Evolutionary conservation across 108 stramenopile genomes (phyloP).

Genomic region (Aurantiochytrium sp.): DNA sequence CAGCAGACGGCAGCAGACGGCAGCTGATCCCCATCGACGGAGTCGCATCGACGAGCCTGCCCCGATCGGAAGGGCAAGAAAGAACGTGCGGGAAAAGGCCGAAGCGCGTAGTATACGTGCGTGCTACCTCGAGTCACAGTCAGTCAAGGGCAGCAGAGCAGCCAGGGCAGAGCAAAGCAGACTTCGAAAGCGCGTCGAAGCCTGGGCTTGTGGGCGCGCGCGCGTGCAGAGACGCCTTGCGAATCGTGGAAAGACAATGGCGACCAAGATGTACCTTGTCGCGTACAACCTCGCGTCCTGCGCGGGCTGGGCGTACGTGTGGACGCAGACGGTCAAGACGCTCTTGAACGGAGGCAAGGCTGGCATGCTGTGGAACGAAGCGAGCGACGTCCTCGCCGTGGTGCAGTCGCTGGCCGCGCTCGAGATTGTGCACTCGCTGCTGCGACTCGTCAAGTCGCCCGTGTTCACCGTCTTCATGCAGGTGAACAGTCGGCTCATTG

Average conservation of each 20-base stretch:
- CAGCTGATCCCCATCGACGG: too few relatives aligned
- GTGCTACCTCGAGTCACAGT: too few relatives aligned
- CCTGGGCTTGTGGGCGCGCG: too few relatives aligned
- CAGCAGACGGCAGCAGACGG: too few relatives aligned
- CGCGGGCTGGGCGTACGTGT: slow-evolving; percentile 72
- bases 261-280: slow-evolving; percentile 58
- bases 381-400: slow-evolving; percentile 43
- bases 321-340: slow-evolving; percentile 49
- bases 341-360: slow-evolving; percentile 13
- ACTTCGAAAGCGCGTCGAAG: too few relatives aligned
- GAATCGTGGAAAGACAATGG: neutral
- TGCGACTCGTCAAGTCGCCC: slow-evolving; percentile 83
- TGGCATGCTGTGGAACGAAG: neutral
- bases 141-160: too few relatives aligned
- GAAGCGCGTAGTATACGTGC: too few relatives aligned
- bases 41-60: too few relatives aligned
- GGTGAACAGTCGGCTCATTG: slow-evolving; percentile 71
- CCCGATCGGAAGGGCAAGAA: too few relatives aligned
- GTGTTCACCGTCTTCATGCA: slow-evolving; percentile 82
- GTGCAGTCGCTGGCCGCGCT: slow-evolving; percentile 69
- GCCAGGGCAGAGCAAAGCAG: too few relatives aligned
- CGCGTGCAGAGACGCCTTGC: too few relatives aligned
- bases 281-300: slow-evolving; percentile 75
- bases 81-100: too few relatives aligned
- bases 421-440: slow-evolving; percentile 78